Base-by-base conservation (phyloP, 2,329 filamentous ascomycete genomes). In the Beauveria scarabaeidicola region DNA sequence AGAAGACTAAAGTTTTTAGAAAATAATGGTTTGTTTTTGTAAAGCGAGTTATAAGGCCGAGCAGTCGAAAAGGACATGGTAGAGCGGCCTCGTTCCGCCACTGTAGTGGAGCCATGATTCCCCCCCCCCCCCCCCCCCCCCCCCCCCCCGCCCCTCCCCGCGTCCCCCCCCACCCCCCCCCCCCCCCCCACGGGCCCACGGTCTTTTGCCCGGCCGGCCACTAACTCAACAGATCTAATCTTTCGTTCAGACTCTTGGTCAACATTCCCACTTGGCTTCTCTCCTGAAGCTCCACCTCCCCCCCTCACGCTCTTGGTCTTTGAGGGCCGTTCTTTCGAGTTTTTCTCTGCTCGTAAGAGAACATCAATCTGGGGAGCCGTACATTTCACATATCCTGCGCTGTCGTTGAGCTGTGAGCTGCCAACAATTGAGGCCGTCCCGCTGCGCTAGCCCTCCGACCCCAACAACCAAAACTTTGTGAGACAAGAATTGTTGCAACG, bases 221-320 rank as follows among this genome's bases (percentile, higher is more conserved):
- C 41, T 38, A 58, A 38, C 56, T 58, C 56, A 58, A 58, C 56
- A 58, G 56, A 58, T 58, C 47, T 58, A 52, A 58, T 58, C 56
- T 58, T 48, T 38, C 46, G 43, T 58, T 40, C 38, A 52, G 29
- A 38, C 29, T 51, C 19, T 48, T 52, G 29, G 25, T 36, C 47
- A 46, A 52, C 56, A 51, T 51, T 29, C 47, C 41, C 40, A 41
- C 54, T 43, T 57, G 46, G 47, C 56, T 46, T 52, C 29, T 27
- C 38, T 40, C 6, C 52, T 40, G 17, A 48, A 58, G 38, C 48
- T 58, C 47, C 56, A 58, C 56, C 21, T 25, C 40, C 47, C 56
- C 47, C 56, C 48, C 56, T 52, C 48, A 52, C 38, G 27, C 27
- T 11, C 40, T 25, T 32, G 32, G 55, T 32, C 47, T 43, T 19